Evolutionary conservation across 2,329 filamentous ascomycete species (phyloP).

Genomic region (Claviceps pazoutovae): DNA sequence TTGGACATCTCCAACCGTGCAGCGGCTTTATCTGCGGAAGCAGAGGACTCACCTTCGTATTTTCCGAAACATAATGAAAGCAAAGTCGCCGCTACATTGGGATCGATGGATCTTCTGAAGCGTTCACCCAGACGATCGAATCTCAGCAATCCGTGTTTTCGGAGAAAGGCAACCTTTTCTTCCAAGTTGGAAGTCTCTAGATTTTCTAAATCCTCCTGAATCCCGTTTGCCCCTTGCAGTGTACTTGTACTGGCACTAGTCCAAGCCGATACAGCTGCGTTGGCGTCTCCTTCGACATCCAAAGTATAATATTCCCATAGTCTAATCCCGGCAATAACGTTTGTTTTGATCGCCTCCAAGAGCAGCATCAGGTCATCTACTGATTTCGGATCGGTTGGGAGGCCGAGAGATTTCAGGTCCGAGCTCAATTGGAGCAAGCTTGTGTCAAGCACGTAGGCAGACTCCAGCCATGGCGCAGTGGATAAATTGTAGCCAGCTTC

Average conservation of each 20-base stretch:
- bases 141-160: slow-evolving; percentile 55
- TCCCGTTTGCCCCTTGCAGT: slow-evolving; percentile 27
- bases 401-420: slow-evolving; percentile 53
- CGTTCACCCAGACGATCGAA: slow-evolving; percentile 66
- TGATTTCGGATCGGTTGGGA: slow-evolving; percentile 60
- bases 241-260: slow-evolving; percentile 41
- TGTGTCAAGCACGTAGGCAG: slow-evolving; percentile 48
- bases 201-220: slow-evolving; percentile 28
- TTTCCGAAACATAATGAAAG: slow-evolving; percentile 37
- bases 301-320: slow-evolving; percentile 92
- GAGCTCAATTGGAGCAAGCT: slow-evolving; percentile 62
- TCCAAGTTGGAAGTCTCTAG: slow-evolving; percentile 31
- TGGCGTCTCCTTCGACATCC: slow-evolving; percentile 59
- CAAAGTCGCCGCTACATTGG: slow-evolving; percentile 50
- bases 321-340: slow-evolving; percentile 62
- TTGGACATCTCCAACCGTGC: slow-evolving; percentile 41
- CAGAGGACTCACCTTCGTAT: slow-evolving; percentile 35
- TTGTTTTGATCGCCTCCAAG: slow-evolving; percentile 71
- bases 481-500: slow-evolving; percentile 90
- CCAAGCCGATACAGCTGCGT: slow-evolving; percentile 61
- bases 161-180: slow-evolving; percentile 47
- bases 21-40: slow-evolving; percentile 33
- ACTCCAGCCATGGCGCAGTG: slow-evolving; percentile 67
- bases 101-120: slow-evolving; percentile 57
- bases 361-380: slow-evolving; percentile 62